A percentile compares a stretch with the other conserved stretches of the same genome.
phyloP scores from a whole-genome alignment of 176 grass and related monocot genomes.

The Zea mays region DNA sequence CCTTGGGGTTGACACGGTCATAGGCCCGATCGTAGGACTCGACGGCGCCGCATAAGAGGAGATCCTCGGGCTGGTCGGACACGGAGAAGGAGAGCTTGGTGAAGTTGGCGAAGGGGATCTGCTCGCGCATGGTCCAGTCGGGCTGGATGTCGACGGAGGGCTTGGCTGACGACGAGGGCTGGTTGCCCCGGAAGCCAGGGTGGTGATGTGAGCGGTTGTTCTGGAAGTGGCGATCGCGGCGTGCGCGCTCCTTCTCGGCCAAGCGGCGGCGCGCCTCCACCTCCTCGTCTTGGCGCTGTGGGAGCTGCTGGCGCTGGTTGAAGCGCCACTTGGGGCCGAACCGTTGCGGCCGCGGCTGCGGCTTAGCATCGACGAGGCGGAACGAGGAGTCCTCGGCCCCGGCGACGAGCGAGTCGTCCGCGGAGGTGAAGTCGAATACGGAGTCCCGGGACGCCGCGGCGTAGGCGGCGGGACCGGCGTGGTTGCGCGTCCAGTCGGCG shows the following conservation, averaged over 20 bases:
- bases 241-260: conserved; percentile 76
- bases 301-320: conserved; percentile 71
- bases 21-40: conserved; percentile 69
- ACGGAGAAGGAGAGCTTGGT: conserved; percentile 85
- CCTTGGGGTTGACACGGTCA: conserved; percentile 82
- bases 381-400: conserved; percentile 68
- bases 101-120: conserved; percentile 91
- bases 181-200: conserved; percentile 28
- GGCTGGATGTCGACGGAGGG: conserved; percentile 87
- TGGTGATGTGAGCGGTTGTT: conserved; percentile 52
- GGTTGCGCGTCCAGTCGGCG: conserved; percentile 79
- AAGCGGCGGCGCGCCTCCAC: conserved; percentile 76
- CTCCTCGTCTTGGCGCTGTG: conserved; percentile 84
- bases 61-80: conserved; percentile 71
- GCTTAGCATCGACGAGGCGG: conserved; percentile 67
- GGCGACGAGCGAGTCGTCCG: conserved; percentile 61
- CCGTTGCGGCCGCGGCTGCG: conserved; percentile 56
- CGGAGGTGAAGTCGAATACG: conserved; percentile 75
- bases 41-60: conserved; percentile 67
- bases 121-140: conserved; percentile 82
- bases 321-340: conserved; percentile 80
- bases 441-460: conserved; percentile 61
- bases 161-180: conserved; percentile 45
- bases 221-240: conserved; percentile 67
- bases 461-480: conserved; percentile 29